Evolutionary conservation across 495 filamentous ascomycete species (phyloP), one percentile per base, ranked within the genome.

Genomic region (Pyrenopolyporus hunteri): DNA sequence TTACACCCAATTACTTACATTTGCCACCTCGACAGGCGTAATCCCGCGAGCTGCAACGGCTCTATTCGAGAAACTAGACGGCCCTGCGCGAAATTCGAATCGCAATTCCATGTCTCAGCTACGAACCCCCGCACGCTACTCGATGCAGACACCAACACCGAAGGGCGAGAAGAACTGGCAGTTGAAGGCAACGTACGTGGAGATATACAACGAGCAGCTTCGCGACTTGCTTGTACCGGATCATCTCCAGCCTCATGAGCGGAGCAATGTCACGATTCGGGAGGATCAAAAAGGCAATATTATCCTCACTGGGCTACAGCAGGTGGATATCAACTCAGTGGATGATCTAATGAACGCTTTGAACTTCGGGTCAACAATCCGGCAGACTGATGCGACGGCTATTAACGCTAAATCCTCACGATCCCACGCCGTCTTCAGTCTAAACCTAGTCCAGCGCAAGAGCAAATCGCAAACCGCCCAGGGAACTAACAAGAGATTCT

Each of bases 361-460:
- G 45, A 94, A 91, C 73, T 92, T 93, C 68, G 94, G 94, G 23
- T 99, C 94, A 1, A 85, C 89, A 8, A 96, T 99, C 68, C 87
- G 94, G 36, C 94, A 99, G 71, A 99, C 94, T 2, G 94, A 99
- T 75, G 91, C 94, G n/a, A 99, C 94, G 8, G 94, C 95, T 1
- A 93, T 99, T 64, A 99, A 99, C 74, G 94, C 93, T 32, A 92
- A 95, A 66, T 98, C 95, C 1, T 99, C 94, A n/a, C 91, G 94
- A 56, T 99, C 94, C 11, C 94, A 99, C 70, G 94, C 94, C 14
- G 93, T 99, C 4, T 98, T 99, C 74, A 97, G 90, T 73, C 76
- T 99, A 62, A 97, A 97, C 64, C 80, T 99, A 10, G 81, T 98
- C 11, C 95, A 97, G 74, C 88, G 89, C 54, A 95, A 91, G 72